These are phyloP conservation scores for Pseudopithomyces chartarum DNA, from an alignment of 2,329 filamentous ascomycete species.

Conservation along the genomic window DNA sequence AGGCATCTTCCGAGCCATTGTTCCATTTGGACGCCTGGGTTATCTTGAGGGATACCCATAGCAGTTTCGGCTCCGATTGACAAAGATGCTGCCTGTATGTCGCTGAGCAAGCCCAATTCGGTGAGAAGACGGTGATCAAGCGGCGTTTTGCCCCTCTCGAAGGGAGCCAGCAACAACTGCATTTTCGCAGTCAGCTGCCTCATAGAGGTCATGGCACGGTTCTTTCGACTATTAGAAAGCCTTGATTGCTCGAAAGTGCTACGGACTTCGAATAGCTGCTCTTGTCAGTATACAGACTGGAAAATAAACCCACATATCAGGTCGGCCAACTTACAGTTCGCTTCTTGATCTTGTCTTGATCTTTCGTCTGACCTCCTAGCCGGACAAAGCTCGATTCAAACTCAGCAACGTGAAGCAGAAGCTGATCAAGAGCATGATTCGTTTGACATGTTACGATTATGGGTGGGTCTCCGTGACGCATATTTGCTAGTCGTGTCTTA, in stretches of 20 bases:
- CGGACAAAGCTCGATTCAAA: conserved; percentile 69
- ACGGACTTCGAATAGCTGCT: conserved; percentile 60
- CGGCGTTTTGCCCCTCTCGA: conserved; percentile 24
- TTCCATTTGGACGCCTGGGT: conserved; percentile 48
- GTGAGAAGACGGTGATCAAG: conserved; percentile 52
- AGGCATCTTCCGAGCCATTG: conserved; percentile 64
- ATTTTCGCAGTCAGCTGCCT: conserved; percentile 34
- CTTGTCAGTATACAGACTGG: not conserved
- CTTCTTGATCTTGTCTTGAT: conserved; percentile 64
- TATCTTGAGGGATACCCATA: conserved; percentile 41
- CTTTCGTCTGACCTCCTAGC: conserved; percentile 72
- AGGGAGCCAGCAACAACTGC: conserved; percentile 31
- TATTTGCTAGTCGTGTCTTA: conserved; percentile 66
- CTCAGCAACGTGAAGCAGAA: conserved; percentile 67
- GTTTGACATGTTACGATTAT: conserved; percentile 85
- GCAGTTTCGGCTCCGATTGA: conserved; percentile 53
- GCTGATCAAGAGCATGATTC: conserved; percentile 87
- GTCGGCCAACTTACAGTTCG: conserved; percentile 57
- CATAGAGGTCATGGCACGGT: conserved; percentile 49
- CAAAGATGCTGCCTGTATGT: conserved; percentile 68
- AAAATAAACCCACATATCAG: not conserved
- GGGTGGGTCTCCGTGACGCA: conserved; percentile 61
- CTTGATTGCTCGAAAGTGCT: conserved; percentile 23
- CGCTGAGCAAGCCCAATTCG: conserved; percentile 62
- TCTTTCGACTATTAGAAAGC: conserved; percentile 45